A percentile compares a stretch with the other conserved stretches of the same genome.
phyloP scores from a whole-genome alignment of 345 rosid species.

The Clarkia xantiana region DNA sequence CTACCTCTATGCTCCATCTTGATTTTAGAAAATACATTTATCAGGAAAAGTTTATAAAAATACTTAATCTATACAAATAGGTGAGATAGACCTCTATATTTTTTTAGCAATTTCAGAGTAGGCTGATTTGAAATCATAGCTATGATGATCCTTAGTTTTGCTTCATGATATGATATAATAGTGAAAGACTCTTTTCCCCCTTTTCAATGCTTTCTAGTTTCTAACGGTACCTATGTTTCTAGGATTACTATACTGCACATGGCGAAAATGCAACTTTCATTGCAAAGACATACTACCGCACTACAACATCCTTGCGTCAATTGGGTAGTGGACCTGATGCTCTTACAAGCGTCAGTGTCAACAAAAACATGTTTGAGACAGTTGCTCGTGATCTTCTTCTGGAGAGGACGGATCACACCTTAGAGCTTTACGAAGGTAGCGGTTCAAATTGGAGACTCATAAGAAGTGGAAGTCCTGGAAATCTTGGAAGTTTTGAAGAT shows the following conservation, averaged over 20 bases:
- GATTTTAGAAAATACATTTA: no score
- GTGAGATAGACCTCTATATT: no score
- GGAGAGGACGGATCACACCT: conserved; percentile 80
- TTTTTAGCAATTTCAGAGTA: no score
- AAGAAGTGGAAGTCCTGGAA: conserved; percentile 84
- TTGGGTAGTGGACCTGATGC: conserved; percentile 56
- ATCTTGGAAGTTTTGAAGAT: conserved; percentile 91
- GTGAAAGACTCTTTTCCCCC: not conserved
- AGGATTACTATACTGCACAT: conserved; percentile 93
- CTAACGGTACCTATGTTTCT: conserved; percentile 7
- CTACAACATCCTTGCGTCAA: conserved; percentile 75
- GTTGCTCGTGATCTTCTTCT: conserved; percentile 72
- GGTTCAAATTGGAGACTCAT: conserved; percentile 86
- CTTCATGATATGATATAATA: no score
- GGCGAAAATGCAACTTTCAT: conserved; percentile 82
- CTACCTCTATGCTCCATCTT: no score
- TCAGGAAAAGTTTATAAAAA: no score
- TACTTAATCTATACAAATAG: no score
- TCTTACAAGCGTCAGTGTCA: conserved; percentile 76
- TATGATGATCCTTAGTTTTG: no score
- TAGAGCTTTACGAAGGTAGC: conserved; percentile 80
- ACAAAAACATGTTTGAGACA: conserved; percentile 79
- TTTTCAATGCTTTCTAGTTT: not conserved
- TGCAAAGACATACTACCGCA: conserved; percentile 80
- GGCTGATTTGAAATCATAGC: no score